These are phyloP conservation scores for Agaricus bisporus DNA, from an alignment of 768 basidiomycete genomes.

Conservation along the genomic window DNA sequence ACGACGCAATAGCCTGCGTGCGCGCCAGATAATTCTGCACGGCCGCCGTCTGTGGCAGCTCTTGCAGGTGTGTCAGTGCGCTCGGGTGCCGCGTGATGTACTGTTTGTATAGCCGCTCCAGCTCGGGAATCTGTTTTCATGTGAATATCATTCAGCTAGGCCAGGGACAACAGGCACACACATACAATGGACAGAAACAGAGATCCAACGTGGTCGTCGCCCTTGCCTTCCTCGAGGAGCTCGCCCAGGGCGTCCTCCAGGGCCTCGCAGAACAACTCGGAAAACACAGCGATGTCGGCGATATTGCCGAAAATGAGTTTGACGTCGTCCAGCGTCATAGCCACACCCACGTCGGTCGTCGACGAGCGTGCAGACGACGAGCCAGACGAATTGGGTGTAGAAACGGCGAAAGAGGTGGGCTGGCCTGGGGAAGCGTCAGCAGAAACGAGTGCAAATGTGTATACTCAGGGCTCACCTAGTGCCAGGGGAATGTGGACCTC, in stretches of 20 bases:
- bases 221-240: constrained; percentile 54
- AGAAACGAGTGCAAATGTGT: constrained; percentile 8
- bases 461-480: constrained; percentile 43
- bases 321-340: constrained; percentile 68
- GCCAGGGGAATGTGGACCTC: constrained; percentile 78
- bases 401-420: constrained; percentile 27
- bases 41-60: constrained; percentile 44
- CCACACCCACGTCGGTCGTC: constrained; percentile 32
- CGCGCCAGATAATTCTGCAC: constrained; percentile 62
- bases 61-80: constrained; percentile 62
- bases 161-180: constrained; percentile 16
- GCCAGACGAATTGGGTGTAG: constrained; percentile 43
- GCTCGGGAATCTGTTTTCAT: constrained; percentile 48
- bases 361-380: constrained; percentile 45
- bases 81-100: constrained; percentile 79
- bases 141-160: constrained; percentile 1
- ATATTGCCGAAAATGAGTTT: constrained; percentile 75
- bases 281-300: constrained; percentile 64
- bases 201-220: constrained; percentile 65
- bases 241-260: constrained; percentile 63
- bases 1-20: constrained; percentile 59
- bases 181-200: constrained; percentile 67
- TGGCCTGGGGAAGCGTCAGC: constrained; percentile 24
- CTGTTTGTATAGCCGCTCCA: constrained; percentile 68
- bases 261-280: constrained; percentile 58